Evolutionary conservation across 192 early-diverging fungal species (phyloP).

Genomic region (Rhizoclosmatium globosum): DNA sequence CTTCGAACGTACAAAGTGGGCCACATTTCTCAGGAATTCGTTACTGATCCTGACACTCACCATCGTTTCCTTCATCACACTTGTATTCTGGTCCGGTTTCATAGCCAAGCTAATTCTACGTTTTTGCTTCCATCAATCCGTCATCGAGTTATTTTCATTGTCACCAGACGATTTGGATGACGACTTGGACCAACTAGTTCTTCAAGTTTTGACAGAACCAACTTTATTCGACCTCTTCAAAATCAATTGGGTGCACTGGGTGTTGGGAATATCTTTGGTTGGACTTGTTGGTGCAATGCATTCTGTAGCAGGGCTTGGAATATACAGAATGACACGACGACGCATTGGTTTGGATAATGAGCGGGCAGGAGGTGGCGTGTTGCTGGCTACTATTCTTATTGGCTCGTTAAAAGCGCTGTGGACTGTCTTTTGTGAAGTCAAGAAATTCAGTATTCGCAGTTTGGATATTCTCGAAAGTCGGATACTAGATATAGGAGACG

Average conservation of each 20-base stretch:
- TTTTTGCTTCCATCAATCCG: neutral
- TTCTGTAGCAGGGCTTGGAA: neutral
- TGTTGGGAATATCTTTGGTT: slow-evolving; percentile 11
- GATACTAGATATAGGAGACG: slow-evolving; percentile 30
- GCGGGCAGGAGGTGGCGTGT: neutral
- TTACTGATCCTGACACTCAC: slow-evolving; percentile 14
- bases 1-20: no score
- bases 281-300: slow-evolving; percentile 28
- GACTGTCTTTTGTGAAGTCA: slow-evolving; percentile 17
- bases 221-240: neutral
- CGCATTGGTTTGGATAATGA: neutral
- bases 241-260: slow-evolving; percentile 23
- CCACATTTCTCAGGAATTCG: no score
- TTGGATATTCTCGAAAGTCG: slow-evolving; percentile 28
- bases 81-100: slow-evolving; percentile 28
- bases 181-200: slow-evolving; percentile 6
- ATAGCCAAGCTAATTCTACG: slow-evolving; percentile 25
- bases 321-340: neutral
- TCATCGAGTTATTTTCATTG: neutral
- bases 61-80: slow-evolving; percentile 1
- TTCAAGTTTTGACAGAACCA: slow-evolving; percentile 4
- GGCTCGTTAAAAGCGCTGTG: slow-evolving; percentile 17
- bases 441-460: slow-evolving; percentile 2
- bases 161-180: slow-evolving; percentile 18
- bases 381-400: slow-evolving; percentile 1